Evolutionary conservation across 805 yeast species (phyloP), one percentile per base, ranked within the genome.

Genomic region (Ogataea haglerorum): DNA sequence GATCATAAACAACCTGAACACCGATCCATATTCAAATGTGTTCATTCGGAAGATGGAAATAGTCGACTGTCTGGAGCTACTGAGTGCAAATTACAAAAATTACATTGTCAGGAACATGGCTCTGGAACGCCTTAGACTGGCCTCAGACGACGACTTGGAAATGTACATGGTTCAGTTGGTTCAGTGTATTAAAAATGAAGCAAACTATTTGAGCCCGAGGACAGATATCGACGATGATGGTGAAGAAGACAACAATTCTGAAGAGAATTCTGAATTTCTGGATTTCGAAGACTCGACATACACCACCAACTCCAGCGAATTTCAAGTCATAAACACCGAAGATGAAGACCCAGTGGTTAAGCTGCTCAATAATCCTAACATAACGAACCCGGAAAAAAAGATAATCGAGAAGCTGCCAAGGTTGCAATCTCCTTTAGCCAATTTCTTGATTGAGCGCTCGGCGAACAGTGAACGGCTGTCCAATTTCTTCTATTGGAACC

Each of bases 401-500:
- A 27, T 52, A 5, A 24, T 35, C 10, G 43, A 42, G 7, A 50
- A 47, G 23, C 29, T 58, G 9, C 58, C 65, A 0, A 48, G 44
- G 18, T 38, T 64, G 29, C 43, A 45, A 12, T 80, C 91, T 0
- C 88, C 90, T 0, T 63, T 85, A 37, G 85, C 87, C 1, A 76
- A 78, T 38, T 89, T 91, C 56, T 65, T 93, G 29, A 81, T 90
- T 30, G 79, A 79, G 19, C 70, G 91, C 33, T 80, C 95, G 0
- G 68, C 81, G 1, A 66, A 73, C 14, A 85, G 83, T 56, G 73
- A 75, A 15, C 68, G 75, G 14, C 67, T 95, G 29, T 93, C 95
- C 0, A 89, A 82, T 56, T 87, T 76, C 56, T 78, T 95, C 46
- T 90, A 87, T 60, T 93, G 99, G 98, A 87, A 83, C 57, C 74